Percentiles rank a stretch among this genome's conserved stretches.
phyloP scores from a whole-genome alignment of 768 basidiomycete genomes.

The Mycena latifolia region DNA sequence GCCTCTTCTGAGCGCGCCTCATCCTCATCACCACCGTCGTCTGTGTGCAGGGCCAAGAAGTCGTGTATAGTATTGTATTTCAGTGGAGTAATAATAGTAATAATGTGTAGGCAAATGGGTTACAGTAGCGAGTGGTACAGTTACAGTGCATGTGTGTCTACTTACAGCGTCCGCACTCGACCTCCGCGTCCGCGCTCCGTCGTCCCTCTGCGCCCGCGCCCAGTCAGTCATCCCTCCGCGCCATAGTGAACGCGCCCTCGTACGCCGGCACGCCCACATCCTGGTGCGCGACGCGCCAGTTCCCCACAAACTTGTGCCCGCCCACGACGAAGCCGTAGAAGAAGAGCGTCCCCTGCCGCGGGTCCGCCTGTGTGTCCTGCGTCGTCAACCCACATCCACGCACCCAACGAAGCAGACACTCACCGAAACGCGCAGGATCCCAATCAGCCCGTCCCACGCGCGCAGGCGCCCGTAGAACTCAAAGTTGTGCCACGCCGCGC shows the following conservation, averaged over 20 bases:
- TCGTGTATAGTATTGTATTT: not conserved
- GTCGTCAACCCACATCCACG: not conserved
- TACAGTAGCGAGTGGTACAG: not conserved
- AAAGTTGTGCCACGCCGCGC: conserved; percentile 61
- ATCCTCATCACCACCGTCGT: not conserved
- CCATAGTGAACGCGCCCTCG: conserved; percentile 77
- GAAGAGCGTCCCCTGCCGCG: conserved; percentile 51
- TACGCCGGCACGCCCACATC: conserved; percentile 63
- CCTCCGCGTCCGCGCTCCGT: conserved; percentile 2
- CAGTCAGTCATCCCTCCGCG: conserved; percentile 56
- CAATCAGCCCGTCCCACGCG: conserved; percentile 71
- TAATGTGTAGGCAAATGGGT: conserved; percentile 6
- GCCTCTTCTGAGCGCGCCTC: conserved; percentile 11
- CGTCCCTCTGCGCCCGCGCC: conserved; percentile 65
- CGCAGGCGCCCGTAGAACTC: conserved; percentile 66
- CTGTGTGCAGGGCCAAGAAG: not conserved
- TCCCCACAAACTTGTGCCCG: conserved; percentile 75
- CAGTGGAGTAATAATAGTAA: conserved; percentile 21
- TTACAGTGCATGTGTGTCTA: too few relatives aligned
- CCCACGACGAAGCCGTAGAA: conserved; percentile 82
- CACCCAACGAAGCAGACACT: conserved; percentile 17
- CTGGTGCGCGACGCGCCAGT: conserved; percentile 69
- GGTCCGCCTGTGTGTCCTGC: conserved; percentile 28
- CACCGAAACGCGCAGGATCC: conserved; percentile 59
- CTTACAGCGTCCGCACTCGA: not conserved